These are phyloP conservation scores for Cutaneotrichosporon cavernicola DNA, from an alignment of 1,284 basidiomycete genomes.

Conservation along the genomic window DNA sequence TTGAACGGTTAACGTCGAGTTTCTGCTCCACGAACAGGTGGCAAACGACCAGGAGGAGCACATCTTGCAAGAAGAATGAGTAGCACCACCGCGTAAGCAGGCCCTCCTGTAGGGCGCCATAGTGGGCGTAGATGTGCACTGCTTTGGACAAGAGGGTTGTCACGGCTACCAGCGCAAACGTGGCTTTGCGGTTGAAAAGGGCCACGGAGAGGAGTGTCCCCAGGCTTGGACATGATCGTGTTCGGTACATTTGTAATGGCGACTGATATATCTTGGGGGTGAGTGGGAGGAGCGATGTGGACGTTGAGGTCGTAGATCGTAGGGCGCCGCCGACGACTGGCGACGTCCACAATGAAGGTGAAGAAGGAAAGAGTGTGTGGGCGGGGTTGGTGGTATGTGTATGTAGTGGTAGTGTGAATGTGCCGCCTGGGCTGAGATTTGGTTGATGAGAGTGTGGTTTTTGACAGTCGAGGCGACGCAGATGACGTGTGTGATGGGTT, in stretches of 20 bases:
- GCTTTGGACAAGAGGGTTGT: conserved; percentile 3
- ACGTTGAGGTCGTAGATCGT: no score
- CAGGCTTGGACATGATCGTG: not conserved
- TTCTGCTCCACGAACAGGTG: not conserved
- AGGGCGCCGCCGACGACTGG: no score
- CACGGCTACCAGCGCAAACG: not conserved
- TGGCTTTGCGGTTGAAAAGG: conserved; percentile 4
- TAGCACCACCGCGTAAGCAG: not conserved
- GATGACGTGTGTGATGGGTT: no score
- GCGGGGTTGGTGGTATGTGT: no score
- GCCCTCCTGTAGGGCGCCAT: not conserved
- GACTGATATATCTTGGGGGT: no score
- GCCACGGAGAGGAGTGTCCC: not conserved
- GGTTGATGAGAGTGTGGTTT: no score
- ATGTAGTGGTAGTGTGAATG: no score
- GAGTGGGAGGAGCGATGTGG: no score
- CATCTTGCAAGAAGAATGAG: conserved; percentile 10
- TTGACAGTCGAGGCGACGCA: no score
- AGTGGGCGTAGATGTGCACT: conserved; percentile 10
- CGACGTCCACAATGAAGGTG: no score
- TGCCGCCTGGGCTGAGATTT: no score
- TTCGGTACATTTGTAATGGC: not conserved
- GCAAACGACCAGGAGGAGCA: not conserved
- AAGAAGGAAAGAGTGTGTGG: no score
- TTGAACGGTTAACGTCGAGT: not conserved